These are phyloP conservation scores for Inga laurina DNA, from an alignment of 306 rosid genomes.

Conservation along the genomic window DNA sequence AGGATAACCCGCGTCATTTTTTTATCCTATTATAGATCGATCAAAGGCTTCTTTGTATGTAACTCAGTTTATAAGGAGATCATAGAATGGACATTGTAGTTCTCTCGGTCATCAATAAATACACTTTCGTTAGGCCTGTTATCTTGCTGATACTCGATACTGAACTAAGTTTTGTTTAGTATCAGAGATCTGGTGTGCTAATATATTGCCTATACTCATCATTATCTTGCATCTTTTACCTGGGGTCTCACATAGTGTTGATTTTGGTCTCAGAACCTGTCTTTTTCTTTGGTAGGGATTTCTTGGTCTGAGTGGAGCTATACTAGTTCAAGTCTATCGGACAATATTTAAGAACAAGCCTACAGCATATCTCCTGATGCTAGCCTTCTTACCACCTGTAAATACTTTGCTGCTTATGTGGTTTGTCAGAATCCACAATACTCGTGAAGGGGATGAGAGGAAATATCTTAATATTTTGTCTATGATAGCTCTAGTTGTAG, in stretches of 20 bases:
- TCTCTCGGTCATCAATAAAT: background rate
- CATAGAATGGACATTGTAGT: background rate
- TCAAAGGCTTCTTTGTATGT: background rate
- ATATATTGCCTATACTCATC: conserved; percentile 1
- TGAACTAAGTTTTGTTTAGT: background rate
- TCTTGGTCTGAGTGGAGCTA: conserved; percentile 77
- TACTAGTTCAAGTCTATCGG: conserved; percentile 63
- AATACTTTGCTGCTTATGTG: conserved; percentile 58
- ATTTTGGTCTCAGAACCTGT: conserved; percentile 13
- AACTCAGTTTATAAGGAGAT: background rate
- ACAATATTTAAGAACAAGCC: conserved; percentile 57
- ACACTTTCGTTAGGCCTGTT: background rate
- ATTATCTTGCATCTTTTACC: background rate
- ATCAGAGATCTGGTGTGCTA: background rate
- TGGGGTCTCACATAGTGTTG: background rate
- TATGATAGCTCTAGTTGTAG: conserved; percentile 54
- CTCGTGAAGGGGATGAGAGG: conserved; percentile 45
- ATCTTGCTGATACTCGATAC: background rate
- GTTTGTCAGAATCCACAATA: conserved; percentile 67
- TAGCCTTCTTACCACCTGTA: conserved; percentile 68
- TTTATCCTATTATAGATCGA: background rate
- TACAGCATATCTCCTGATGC: conserved; percentile 58
- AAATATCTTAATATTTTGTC: conserved; percentile 67
- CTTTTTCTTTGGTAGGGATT: conserved; percentile 57
- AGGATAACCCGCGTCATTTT: background rate